phyloP scores from a whole-genome alignment of 345 rosid species.

The Eucalyptus guilfoylei region DNA sequence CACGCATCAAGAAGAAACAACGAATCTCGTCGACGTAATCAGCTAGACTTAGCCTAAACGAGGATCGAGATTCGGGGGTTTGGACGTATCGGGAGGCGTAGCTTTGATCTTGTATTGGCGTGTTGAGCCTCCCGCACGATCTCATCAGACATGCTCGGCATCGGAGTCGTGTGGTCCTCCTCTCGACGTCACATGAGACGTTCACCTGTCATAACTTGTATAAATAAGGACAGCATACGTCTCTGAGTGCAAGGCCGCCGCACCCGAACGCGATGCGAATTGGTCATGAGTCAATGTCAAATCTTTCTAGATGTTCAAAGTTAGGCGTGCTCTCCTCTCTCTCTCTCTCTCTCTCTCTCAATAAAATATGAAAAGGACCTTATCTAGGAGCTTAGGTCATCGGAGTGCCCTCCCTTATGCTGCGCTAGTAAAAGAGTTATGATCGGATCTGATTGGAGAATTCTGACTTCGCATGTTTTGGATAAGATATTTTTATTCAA shows the following conservation, averaged over 20 bases:
- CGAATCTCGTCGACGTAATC: neutral
- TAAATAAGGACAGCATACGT: neutral
- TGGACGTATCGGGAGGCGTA: accelerated
- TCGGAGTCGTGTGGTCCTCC: neutral
- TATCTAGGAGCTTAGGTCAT: neutral
- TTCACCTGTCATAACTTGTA: neutral
- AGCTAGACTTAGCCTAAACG: neutral
- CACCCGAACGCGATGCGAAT: neutral
- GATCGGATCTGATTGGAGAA: no score
- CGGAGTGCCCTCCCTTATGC: no score
- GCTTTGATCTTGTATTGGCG: neutral
- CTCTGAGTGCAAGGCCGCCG: neutral
- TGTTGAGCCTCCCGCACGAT: neutral
- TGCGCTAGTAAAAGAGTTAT: no score
- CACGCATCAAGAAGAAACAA: neutral
- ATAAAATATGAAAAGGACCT: neutral
- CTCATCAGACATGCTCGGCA: neutral
- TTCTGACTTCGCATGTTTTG: no score
- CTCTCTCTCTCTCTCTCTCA: neutral
- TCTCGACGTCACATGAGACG: neutral
- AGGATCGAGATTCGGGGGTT: neutral
- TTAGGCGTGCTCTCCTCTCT: neutral
- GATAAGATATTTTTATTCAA: neutral
- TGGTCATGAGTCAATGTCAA: neutral
- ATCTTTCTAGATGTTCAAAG: no score